Evolutionary conservation across 306 rosid species (phyloP), one percentile per base, ranked within the genome.

Genomic region (Corylus heterophylla): DNA sequence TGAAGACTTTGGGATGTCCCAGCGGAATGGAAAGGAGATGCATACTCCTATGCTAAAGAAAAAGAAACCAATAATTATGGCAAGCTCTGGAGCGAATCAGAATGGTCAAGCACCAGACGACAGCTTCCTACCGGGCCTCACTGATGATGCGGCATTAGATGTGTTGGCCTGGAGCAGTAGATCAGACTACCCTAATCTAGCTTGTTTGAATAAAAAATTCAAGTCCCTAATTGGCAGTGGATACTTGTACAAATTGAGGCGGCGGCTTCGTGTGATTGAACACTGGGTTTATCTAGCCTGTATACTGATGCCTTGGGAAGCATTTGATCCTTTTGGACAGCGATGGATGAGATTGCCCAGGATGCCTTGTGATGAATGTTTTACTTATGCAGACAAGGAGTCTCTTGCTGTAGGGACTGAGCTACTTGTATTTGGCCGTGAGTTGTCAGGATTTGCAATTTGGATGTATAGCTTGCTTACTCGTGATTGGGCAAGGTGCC

Each of bases 371-470:
- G 88, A 85, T 75, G 80, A 81, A 4, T 81, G 85, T 48, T 85
- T 85, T 55, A 54, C 31, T 39, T 69, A 62, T 29, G 80, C 88
- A 0, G 88, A 85, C 80, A 85, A 81, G 84, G 88, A 85, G 67
- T 85, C 88, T 10, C 78, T 85, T 59, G 88, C 85, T 1, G 85
- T 85, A 10, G 88, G 85, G 29, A 81, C 54, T 3, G 74, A 85
- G 39, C 45, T 85, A 22, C 76, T 85, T 68, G 85, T 81, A 13
- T 81, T 85, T 64, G 88, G 85, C 25, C 80, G 83, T 13, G 88
- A 85, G 73, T 22, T 85, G 50, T 35, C 58, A 1, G 83, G 77
- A 27, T 70, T 78, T 74, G 83, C 75, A 5, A 78, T 78, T 31
- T 85, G 88, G 88, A 85, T 54, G 83, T 81, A 85, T 25, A 78